phyloP scores from a whole-genome alignment of 139 green algal genomes.

The Auxenochlorella pyrenoidosa region DNA sequence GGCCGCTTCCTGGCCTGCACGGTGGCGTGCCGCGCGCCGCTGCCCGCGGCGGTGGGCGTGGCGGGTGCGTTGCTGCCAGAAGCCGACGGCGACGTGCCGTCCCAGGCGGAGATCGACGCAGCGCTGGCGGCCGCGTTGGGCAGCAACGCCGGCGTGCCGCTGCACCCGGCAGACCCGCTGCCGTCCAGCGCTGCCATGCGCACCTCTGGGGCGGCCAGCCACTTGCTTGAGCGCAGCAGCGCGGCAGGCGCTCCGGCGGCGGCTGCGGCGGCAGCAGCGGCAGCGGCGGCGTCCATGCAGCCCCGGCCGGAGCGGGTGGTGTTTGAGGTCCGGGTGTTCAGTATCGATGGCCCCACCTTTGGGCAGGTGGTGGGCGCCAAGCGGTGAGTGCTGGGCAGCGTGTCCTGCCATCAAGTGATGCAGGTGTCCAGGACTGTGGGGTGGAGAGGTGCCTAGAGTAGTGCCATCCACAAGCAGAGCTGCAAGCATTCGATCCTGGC shows the following conservation, averaged over 20 bases:
- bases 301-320: constrained; percentile 46
- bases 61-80: background rate
- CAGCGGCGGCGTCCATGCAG: constrained; percentile 4
- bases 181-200: background rate
- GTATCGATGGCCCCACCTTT: constrained; percentile 59
- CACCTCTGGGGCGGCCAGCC: background rate
- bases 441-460: too few species aligned
- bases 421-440: too few species aligned
- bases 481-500: too few species aligned
- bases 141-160: background rate
- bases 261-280: background rate
- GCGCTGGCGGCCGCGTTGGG: constrained; percentile 18
- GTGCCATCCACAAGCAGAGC: too few species aligned
- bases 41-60: constrained; percentile 2
- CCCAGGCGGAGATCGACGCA: constrained; percentile 16
- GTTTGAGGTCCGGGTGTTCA: constrained; percentile 83
- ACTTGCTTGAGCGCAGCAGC: constrained; percentile 2
- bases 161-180: background rate
- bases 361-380: constrained; percentile 63
- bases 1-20: constrained; percentile 83
- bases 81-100: background rate
- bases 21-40: constrained; percentile 58
- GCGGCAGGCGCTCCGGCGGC: background rate
- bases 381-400: constrained; percentile 17
- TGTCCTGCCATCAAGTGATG: too few species aligned